Evolutionary conservation across 805 yeast species (phyloP).

Genomic region (Sugiyamaella floridensis): DNA sequence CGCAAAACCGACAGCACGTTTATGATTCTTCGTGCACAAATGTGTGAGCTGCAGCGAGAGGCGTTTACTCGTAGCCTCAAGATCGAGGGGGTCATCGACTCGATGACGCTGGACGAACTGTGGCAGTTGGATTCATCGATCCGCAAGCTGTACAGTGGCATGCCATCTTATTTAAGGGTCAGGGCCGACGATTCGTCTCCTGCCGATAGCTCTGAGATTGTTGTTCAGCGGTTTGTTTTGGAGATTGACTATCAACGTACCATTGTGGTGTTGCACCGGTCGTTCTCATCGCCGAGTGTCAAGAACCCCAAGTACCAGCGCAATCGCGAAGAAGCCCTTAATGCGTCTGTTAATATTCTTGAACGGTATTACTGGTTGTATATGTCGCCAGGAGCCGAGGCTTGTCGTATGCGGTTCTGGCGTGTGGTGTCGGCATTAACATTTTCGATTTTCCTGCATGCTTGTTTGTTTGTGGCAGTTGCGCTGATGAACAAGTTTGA

Average conservation of each 20-base stretch:
- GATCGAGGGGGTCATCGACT: slow-evolving; percentile 8
- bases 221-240: slow-evolving; percentile 26
- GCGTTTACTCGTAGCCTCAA: slow-evolving; percentile 10
- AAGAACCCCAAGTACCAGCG: slow-evolving; percentile 7
- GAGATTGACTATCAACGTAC: slow-evolving; percentile 26
- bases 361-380: slow-evolving; percentile 18
- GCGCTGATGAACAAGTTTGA: slow-evolving; percentile 15
- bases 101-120: slow-evolving; percentile 11
- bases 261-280: slow-evolving; percentile 26
- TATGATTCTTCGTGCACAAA: slow-evolving; percentile 14
- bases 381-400: slow-evolving; percentile 6
- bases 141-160: slow-evolving; percentile 20
- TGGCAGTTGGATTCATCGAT: slow-evolving; percentile 24
- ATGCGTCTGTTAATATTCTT: slow-evolving; percentile 15
- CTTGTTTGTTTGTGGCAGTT: slow-evolving; percentile 14
- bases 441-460: slow-evolving; percentile 16
- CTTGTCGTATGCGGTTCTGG: slow-evolving; percentile 12
- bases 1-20: slow-evolving; percentile 20
- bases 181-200: slow-evolving; percentile 19
- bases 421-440: slow-evolving; percentile 8
- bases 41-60: slow-evolving; percentile 8
- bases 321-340: slow-evolving; percentile 11
- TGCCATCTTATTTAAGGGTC: slow-evolving; percentile 20
- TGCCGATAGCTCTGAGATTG: slow-evolving; percentile 17
- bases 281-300: slow-evolving; percentile 12